Evolutionary conservation across 306 rosid species (phyloP), one percentile per base, ranked within the genome.

Genomic region (Quercus berberidifolia): DNA sequence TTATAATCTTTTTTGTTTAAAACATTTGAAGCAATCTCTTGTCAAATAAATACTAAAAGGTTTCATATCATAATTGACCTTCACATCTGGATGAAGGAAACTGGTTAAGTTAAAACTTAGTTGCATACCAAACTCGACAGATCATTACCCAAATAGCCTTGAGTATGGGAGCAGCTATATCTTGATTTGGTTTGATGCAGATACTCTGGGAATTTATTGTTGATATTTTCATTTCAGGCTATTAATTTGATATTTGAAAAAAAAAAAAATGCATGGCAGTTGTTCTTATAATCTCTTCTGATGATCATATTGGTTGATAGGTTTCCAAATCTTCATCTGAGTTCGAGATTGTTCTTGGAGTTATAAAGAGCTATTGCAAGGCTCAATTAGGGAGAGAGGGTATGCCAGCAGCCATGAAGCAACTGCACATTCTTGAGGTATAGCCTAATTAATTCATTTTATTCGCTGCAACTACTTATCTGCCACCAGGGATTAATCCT

Each of bases 311-410:
- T 74, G 78, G 72, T 15, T 38, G 28, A 28, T 82, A 95, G 99
- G 95, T 89, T 85, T 88, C 92, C 76, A 88, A 84, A 85, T 86
- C 88, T 52, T 89, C 98, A 52, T 95, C 99, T 83, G 95, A 90
- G 74, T 80, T 92, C 89, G 98, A 95, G 90, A 84, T 90, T 69
- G 88, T 93, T 90, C 97, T 93, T 80, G 98, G 98, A 43, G 94
- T 91, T 79, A 86, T 93, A 78, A 91, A 82, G 91, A 91, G 75
- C 86, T 89, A 86, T 82, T 92, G 97, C 90, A 95, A 90, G 83
- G 75, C 84, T 81, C 83, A 78, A 14, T 86, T 95, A 55, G 98
- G 98, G 76, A 93, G 74, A 77, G 92, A 88, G 56, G 82, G 79
- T 74, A 69, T 86, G 77, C 87, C 90, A 56, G 95, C 80, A 73